A percentile compares a stretch with the other conserved stretches of the same genome.
These are phyloP conservation scores for Flammula alnicola DNA, from an alignment of 1,284 basidiomycete species.

Conservation along the genomic window DNA sequence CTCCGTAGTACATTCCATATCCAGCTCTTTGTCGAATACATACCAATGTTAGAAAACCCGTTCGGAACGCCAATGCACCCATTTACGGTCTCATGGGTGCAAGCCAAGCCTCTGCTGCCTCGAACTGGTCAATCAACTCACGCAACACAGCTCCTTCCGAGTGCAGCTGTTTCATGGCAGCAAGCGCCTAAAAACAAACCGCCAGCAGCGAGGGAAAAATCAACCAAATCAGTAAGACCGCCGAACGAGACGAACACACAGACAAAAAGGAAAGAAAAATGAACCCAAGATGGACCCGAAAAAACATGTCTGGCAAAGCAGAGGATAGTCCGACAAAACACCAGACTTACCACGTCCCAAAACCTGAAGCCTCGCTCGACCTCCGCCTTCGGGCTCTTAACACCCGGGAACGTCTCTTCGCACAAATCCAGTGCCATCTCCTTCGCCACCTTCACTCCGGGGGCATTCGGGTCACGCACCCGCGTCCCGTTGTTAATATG, in stretches of 20 bases:
- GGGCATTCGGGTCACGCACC: slow-evolving; percentile 75
- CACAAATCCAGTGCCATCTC: slow-evolving; percentile 88
- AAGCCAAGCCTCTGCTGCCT: slow-evolving; percentile 93
- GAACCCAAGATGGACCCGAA: too few relatives aligned
- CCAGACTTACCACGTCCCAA: slow-evolving; percentile 87
- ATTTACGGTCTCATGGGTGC: slow-evolving; percentile 84
- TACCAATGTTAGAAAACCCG: too few relatives aligned
- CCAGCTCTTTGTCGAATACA: too few relatives aligned
- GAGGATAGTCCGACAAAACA: slow-evolving; percentile 26
- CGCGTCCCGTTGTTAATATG: slow-evolving; percentile 81
- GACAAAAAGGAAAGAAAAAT: slow-evolving; percentile 1
- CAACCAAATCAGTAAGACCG: neutral
- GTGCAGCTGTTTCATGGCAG: slow-evolving; percentile 87
- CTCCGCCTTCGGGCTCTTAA: slow-evolving; percentile 86
- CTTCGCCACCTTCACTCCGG: slow-evolving; percentile 85
- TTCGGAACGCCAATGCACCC: too few relatives aligned
- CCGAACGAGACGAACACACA: slow-evolving; percentile 6
- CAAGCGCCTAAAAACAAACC: slow-evolving; percentile 65
- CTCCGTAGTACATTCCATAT: too few relatives aligned
- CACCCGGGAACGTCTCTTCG: slow-evolving; percentile 92
- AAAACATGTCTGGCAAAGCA: too few relatives aligned
- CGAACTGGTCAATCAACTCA: slow-evolving; percentile 92
- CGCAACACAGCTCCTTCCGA: slow-evolving; percentile 79
- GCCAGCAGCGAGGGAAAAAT: neutral
- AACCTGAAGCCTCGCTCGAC: slow-evolving; percentile 96